Evolutionary conservation across 208 protist genomes (phyloP).

Genomic region (Leishmania arabica): DNA sequence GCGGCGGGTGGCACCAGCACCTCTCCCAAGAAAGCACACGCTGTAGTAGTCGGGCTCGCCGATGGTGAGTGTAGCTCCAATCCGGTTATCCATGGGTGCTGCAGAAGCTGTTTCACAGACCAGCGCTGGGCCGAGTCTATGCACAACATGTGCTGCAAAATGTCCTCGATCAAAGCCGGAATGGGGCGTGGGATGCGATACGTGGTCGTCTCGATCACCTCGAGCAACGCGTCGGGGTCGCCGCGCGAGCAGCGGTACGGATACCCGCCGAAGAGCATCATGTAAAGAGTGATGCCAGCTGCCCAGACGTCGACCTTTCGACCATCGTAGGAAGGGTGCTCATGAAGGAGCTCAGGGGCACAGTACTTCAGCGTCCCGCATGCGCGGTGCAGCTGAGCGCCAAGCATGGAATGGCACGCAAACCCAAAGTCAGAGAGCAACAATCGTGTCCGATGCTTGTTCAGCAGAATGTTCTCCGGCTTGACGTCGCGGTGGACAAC

Average conservation of each 20-base stretch:
- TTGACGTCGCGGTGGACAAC: slow-evolving; percentile 91
- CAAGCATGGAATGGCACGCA: slow-evolving; percentile 60
- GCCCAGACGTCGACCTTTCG: slow-evolving; percentile 91
- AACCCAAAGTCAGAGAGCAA: slow-evolving; percentile 92
- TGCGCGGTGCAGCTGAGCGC: slow-evolving; percentile 44
- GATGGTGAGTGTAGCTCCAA: slow-evolving; percentile 16
- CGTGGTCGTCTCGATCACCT: slow-evolving; percentile 53
- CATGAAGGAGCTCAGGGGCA: slow-evolving; percentile 78
- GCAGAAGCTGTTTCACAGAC: slow-evolving; percentile 78
- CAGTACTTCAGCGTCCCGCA: slow-evolving; percentile 87
- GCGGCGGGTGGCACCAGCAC: background rate
- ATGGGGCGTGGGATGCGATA: slow-evolving; percentile 65
- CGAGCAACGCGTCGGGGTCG: slow-evolving; percentile 58
- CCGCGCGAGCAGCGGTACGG: slow-evolving; percentile 85
- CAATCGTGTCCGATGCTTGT: slow-evolving; percentile 49
- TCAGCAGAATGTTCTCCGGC: slow-evolving; percentile 85
- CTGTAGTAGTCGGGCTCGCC: slow-evolving; percentile 1
- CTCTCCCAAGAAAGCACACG: background rate
- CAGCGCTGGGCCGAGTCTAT: slow-evolving; percentile 69
- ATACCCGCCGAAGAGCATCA: slow-evolving; percentile 92
- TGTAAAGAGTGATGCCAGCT: slow-evolving; percentile 85
- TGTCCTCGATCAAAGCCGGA: slow-evolving; percentile 42
- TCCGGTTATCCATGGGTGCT: slow-evolving; percentile 66
- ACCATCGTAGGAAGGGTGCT: slow-evolving; percentile 85
- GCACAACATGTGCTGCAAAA: slow-evolving; percentile 78